Conservation (phyloP, 2,329 filamentous ascomycete species). For the Microsporum canis region DNA sequence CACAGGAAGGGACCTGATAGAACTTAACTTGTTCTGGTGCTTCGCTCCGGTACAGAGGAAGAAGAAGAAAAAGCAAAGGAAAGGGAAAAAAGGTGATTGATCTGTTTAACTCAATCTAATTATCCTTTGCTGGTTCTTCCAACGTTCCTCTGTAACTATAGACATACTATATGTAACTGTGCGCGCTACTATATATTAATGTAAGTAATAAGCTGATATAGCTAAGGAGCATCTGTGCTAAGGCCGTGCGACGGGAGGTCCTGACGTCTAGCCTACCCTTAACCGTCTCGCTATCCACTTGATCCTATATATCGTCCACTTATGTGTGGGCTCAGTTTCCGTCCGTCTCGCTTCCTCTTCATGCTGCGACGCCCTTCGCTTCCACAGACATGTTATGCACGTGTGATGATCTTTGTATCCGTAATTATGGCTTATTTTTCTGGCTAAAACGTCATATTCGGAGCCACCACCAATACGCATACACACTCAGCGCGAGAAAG, state of each 20-base stretch:
- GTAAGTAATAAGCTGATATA: neutral
- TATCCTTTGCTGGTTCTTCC: neutral
- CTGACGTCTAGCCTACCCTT: neutral
- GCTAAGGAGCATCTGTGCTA: neutral
- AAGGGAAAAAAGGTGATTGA: neutral
- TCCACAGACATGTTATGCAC: neutral
- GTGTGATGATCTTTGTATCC: neutral
- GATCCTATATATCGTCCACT: too few relatives aligned
- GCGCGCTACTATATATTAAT: neutral
- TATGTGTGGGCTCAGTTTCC: neutral
- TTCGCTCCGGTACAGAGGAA: neutral
- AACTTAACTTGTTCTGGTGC: neutral
- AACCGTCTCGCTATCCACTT: too few relatives aligned
- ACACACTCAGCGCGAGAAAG: neutral
- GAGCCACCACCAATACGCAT: too few relatives aligned
- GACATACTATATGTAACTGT: neutral
- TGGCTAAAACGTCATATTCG: too few relatives aligned
- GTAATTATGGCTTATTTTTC: neutral
- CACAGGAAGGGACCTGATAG: neutral
- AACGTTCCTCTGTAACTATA: neutral
- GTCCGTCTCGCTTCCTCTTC: neutral
- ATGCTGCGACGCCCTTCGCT: too few relatives aligned
- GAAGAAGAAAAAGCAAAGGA: neutral
- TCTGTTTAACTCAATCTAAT: neutral
- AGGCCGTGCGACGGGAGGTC: neutral